These are phyloP conservation scores for Gossypium rotundifolium DNA, from an alignment of 345 rosid genomes.

Conservation along the genomic window DNA sequence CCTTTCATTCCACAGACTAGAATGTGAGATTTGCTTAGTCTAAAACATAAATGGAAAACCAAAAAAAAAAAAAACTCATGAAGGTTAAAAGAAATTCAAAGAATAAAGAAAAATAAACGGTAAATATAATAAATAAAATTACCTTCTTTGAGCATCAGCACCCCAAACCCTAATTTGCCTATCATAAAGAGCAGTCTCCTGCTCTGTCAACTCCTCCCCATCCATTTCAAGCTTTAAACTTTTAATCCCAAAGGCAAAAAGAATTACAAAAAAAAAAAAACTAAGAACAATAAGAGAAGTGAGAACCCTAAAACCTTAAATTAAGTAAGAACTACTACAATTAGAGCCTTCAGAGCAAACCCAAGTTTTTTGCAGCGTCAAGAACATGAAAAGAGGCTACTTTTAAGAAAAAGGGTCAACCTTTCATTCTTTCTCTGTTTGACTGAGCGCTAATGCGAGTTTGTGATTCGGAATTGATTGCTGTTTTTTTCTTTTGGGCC, in stretches of 20 bases:
- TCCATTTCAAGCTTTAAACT: conserved; percentile 42
- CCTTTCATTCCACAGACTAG: conserved; percentile 81
- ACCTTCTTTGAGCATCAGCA: conserved; percentile 93
- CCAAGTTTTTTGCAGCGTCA: background rate
- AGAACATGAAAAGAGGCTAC: background rate
- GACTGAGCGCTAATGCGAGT: background rate
- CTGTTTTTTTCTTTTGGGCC: background rate
- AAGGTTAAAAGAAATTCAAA: background rate
- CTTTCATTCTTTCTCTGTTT: background rate
- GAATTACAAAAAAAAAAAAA: background rate
- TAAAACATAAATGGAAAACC: conserved; percentile 18
- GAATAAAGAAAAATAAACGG: background rate
- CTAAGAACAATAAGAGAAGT: background rate
- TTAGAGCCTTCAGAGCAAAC: background rate
- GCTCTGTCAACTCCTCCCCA: conserved; percentile 90
- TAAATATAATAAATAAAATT: background rate
- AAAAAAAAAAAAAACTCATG: background rate
- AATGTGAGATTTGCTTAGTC: conserved; percentile 74
- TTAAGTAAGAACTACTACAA: background rate
- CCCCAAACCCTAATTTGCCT: conserved; percentile 99
- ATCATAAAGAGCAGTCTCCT: conserved; percentile 90
- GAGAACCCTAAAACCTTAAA: background rate
- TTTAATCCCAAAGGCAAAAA: background rate
- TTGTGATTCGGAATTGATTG: background rate
- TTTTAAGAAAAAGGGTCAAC: background rate